phyloP scores from a whole-genome alignment of 345 rosid genomes.

The Camelina hispida region DNA sequence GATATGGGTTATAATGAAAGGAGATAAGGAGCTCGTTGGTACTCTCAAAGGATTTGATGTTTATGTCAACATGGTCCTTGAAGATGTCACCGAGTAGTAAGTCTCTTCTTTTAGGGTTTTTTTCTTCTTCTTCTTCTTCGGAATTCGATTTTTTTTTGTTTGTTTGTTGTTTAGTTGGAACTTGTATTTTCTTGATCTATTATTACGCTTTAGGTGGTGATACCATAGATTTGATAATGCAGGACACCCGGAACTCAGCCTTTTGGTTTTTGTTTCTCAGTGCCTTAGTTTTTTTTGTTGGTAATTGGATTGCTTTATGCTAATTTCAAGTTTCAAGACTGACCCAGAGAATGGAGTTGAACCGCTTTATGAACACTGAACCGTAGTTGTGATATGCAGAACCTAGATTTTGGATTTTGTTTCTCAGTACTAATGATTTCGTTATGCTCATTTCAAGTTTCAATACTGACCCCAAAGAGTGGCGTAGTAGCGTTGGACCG shows the following conservation, averaged over 20 bases:
- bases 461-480: not conserved
- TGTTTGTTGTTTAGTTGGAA: not conserved
- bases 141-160: not conserved
- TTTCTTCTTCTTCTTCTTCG: too few species aligned
- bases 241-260: too few species aligned
- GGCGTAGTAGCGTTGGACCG: not conserved
- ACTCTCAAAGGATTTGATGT: constrained; percentile 81
- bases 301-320: not conserved
- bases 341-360: not conserved
- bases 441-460: not conserved
- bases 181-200: not conserved
- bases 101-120: constrained; percentile 40
- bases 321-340: not conserved
- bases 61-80: constrained; percentile 81
- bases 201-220: not conserved
- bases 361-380: too few species aligned
- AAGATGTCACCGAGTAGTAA: constrained; percentile 78
- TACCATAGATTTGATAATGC: not conserved
- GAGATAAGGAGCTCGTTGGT: constrained; percentile 90
- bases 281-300: not conserved
- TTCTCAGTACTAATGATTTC: not conserved
- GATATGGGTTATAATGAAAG: constrained; percentile 93
- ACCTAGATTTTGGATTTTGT: not conserved
- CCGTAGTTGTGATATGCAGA: not conserved
- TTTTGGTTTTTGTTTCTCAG: not conserved